Percentiles rank a stretch among this genome's conserved stretches.
These are phyloP conservation scores for Trichoderma arundinaceum DNA, from an alignment of 2,329 filamentous ascomycete genomes.

Conservation along the genomic window DNA sequence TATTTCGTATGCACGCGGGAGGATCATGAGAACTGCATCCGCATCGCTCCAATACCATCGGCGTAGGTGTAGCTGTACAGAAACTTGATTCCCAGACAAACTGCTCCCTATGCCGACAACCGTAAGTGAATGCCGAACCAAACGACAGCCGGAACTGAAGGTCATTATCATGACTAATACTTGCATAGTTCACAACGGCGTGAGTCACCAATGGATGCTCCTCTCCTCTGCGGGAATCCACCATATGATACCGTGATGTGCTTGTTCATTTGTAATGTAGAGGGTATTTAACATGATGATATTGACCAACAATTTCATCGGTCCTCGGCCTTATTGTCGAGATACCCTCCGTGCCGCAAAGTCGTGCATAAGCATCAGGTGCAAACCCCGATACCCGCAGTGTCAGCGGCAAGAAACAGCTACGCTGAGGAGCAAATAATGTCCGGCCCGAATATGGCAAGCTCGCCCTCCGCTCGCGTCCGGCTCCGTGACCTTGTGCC, in stretches of 20 bases:
- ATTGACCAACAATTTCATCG: background rate
- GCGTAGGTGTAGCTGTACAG: background rate
- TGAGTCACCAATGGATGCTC: constrained; percentile 17
- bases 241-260: background rate
- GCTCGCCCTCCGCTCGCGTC: constrained; percentile 30
- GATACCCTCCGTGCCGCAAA: constrained; percentile 11
- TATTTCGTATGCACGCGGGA: background rate
- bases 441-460: constrained; percentile 3
- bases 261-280: constrained; percentile 1
- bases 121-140: background rate
- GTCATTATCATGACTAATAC: background rate
- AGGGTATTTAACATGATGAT: background rate
- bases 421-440: background rate
- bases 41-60: background rate
- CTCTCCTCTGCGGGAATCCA: background rate
- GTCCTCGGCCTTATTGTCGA: constrained; percentile 5
- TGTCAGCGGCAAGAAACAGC: background rate
- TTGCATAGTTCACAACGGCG: background rate
- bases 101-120: background rate
- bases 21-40: background rate
- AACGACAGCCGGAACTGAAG: background rate
- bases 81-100: background rate
- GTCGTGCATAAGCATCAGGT: background rate
- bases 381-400: background rate
- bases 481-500: constrained; percentile 50